Evolutionary conservation across 2,329 filamentous ascomycete species (phyloP), one percentile per base, ranked within the genome.

Genomic region (Coniochaeta sp.): DNA sequence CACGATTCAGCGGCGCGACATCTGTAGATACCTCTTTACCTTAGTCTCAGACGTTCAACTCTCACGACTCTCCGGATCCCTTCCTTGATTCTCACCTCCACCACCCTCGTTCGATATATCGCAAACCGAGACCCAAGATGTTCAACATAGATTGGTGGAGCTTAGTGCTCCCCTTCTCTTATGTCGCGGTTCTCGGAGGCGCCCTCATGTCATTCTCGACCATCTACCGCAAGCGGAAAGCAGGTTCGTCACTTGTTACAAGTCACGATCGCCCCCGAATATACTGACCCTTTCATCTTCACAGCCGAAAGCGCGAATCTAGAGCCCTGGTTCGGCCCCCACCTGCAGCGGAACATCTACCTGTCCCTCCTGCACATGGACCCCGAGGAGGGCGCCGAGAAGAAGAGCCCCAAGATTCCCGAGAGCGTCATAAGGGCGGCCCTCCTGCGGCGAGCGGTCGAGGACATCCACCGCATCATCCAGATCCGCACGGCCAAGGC

Each of bases 321-420:
- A 63, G 91, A 90, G 66, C 92, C 93, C 67, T 99, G 95, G 93
- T 99, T 99, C 76, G 88, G 89, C 26, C 84, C 89, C 58, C 93
- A 99, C 73, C 81, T 96, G 58, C 90, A 95, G 75, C 90, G 93
- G 75, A 93, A 99, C 75, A 86, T 99, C 71, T 99, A 98, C 80
- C 85, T 96, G 62, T 92, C 92, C 52, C 86, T 99, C 44, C 82
- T 97, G 58, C 92, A 99, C 77, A 82, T 95, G 71, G 82, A 85
- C 59, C 80, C 84, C 59, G 81, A 83, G 65, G 76, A 79, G 36
- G 82, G 82, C 59, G 77, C 83, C 62, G 86, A 90, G 70, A 91
- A 93, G 73, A 91, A 93, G 73, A 75, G 82, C 5, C 81, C 84
- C 62, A 80, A 79, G 80, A 70, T 96, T 4, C 93, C 95, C 30